phyloP scores from a whole-genome alignment of 805 yeast species.

The Teunomyces aglyptinius region DNA sequence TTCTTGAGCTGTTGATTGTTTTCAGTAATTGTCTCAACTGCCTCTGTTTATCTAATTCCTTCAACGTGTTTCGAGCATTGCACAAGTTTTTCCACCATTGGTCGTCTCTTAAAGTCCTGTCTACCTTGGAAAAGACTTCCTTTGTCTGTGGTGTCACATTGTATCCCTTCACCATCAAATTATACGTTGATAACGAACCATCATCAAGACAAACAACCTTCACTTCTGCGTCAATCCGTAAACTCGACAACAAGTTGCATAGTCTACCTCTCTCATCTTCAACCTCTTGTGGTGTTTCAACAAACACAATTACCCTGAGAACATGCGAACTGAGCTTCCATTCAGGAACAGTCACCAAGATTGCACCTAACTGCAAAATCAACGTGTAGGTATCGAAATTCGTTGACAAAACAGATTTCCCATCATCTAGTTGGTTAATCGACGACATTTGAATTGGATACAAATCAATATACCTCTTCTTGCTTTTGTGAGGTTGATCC shows the following conservation, averaged over 20 bases:
- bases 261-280: constrained; percentile 68
- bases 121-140: constrained; percentile 42
- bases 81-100: constrained; percentile 83
- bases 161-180: constrained; percentile 73
- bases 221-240: constrained; percentile 83
- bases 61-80: constrained; percentile 50
- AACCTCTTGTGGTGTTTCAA: constrained; percentile 70
- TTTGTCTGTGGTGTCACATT: constrained; percentile 29
- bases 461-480: constrained; percentile 68
- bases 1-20: background rate
- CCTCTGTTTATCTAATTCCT: constrained; percentile 33
- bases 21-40: constrained; percentile 6
- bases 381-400: constrained; percentile 95
- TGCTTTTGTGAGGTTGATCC: constrained; percentile 17
- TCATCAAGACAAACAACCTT: constrained; percentile 66
- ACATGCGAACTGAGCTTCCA: constrained; percentile 75
- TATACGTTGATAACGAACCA: constrained; percentile 59
- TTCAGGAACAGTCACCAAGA: constrained; percentile 85
- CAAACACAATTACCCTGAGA: constrained; percentile 84
- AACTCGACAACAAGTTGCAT: constrained; percentile 59
- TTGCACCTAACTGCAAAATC: constrained; percentile 91
- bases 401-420: constrained; percentile 72
- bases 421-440: constrained; percentile 61
- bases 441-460: constrained; percentile 98
- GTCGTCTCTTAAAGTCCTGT: constrained; percentile 52